These are phyloP conservation scores for Mycena latifolia DNA, from an alignment of 768 basidiomycete species.

Conservation along the genomic window DNA sequence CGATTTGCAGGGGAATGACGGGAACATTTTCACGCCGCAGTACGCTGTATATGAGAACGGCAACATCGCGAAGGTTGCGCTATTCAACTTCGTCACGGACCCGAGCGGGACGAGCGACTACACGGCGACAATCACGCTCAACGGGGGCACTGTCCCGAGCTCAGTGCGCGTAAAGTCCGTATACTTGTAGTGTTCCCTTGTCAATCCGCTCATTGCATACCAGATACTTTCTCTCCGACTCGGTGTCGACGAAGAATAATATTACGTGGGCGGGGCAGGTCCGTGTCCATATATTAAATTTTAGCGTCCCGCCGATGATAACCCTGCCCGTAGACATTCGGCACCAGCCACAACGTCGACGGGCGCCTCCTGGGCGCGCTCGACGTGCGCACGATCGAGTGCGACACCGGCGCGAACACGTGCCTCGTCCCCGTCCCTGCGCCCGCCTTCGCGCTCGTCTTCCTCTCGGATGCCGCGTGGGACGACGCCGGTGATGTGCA, in stretches of 20 bases:
- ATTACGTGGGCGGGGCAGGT: constrained; percentile 87
- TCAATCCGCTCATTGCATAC: not conserved
- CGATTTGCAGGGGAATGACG: constrained; percentile 67
- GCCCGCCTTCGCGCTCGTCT: constrained; percentile 45
- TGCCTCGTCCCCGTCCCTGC: constrained; percentile 44
- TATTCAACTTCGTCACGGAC: constrained; percentile 83
- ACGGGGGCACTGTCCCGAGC: constrained; percentile 57
- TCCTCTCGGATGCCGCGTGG: constrained; percentile 30
- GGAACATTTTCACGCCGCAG: constrained; percentile 65
- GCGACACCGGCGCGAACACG: constrained; percentile 37
- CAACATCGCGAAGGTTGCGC: constrained; percentile 66
- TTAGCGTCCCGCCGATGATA: too few relatives aligned
- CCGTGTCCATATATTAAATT: constrained; percentile 25
- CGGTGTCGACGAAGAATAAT: constrained; percentile 71
- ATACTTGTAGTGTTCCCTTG: too few relatives aligned
- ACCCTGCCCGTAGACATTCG: constrained; percentile 10
- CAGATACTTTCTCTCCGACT: constrained; percentile 56
- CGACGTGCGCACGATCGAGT: constrained; percentile 35
- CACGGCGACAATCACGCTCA: constrained; percentile 61
- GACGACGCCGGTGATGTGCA: not conserved
- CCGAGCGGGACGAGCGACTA: constrained; percentile 65
- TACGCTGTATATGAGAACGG: constrained; percentile 85
- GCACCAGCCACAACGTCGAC: constrained; percentile 29
- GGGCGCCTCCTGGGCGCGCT: constrained; percentile 39
- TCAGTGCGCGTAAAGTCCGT: constrained; percentile 64